Conservation (phyloP, 164 flowering plant species). For the Aristolochia californica region DNA sequence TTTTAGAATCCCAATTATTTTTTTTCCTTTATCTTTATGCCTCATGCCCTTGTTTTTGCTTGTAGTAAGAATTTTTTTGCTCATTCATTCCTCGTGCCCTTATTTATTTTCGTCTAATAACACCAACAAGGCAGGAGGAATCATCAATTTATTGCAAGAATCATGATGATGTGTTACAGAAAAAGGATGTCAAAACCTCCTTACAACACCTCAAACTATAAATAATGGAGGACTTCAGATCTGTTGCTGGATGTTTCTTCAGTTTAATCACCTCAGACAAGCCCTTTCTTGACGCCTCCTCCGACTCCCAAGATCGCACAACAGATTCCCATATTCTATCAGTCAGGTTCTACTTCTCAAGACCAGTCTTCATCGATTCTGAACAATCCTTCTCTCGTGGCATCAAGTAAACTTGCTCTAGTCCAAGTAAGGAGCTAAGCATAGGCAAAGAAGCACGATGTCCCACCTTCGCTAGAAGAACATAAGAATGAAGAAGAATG, state of each 20-base stretch:
- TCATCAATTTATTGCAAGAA: constrained; percentile 27
- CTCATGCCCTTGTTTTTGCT: too few species aligned
- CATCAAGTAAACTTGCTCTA: constrained; percentile 1
- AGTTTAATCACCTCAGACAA: constrained; percentile 12
- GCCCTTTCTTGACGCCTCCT: constrained; percentile 23
- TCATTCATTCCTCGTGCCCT: too few species aligned
- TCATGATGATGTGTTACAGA: constrained; percentile 14
- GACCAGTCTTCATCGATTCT: constrained; percentile 3
- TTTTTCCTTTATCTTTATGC: too few species aligned
- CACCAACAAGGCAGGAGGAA: constrained; percentile 21
- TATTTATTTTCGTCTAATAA: too few species aligned
- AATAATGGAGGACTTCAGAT: constrained; percentile 21
- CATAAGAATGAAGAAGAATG: constrained; percentile 27
- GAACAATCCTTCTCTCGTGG: constrained; percentile 6
- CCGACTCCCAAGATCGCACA: constrained; percentile 33
- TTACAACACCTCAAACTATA: constrained; percentile 10
- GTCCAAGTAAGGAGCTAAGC: constrained; percentile 14
- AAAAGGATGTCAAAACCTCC: constrained; percentile 9
- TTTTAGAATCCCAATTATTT: too few species aligned
- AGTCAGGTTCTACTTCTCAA: background rate
- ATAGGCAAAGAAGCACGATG: constrained; percentile 12
- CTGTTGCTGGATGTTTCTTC: constrained; percentile 15
- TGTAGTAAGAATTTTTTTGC: too few species aligned
- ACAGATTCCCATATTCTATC: constrained; percentile 8
- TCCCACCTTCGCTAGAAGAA: constrained; percentile 18